Conservation (phyloP, 2,329 filamentous ascomycete species). For the Pyrenophora tritici-repentis region DNA sequence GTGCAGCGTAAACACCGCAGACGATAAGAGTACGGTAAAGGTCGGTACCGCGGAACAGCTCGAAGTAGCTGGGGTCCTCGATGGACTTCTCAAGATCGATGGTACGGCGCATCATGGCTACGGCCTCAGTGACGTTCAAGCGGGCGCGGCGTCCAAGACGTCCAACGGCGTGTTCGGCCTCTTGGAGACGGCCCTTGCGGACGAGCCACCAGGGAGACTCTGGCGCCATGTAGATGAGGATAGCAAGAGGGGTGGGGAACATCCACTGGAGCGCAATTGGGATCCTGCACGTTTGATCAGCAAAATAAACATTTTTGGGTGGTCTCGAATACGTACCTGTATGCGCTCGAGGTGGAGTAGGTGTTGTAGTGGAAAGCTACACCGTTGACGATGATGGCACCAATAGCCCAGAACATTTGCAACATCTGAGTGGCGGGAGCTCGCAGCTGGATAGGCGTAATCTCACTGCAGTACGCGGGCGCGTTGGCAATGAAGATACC, state of each 20-base stretch:
- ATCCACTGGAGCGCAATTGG: conserved; percentile 51
- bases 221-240: conserved; percentile 55
- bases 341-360: conserved; percentile 13
- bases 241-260: conserved; percentile 51
- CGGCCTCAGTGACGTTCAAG: conserved; percentile 51
- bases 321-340: conserved; percentile 3
- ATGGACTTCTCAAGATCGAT: conserved; percentile 59
- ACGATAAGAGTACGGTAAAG: conserved; percentile 60
- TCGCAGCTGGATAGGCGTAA: conserved; percentile 63
- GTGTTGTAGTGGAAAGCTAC: conserved; percentile 61
- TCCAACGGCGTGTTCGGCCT: conserved; percentile 54
- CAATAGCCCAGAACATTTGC: conserved; percentile 70
- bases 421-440: conserved; percentile 65
- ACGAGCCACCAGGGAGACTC: conserved; percentile 60
- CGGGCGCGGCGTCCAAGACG: conserved; percentile 55
- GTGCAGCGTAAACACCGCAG: conserved; percentile 62
- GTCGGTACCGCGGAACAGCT: conserved; percentile 62
- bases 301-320: too few species aligned
- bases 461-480: conserved; percentile 66
- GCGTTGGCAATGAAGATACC: conserved; percentile 69
- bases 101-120: conserved; percentile 65
- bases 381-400: conserved; percentile 63
- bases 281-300: conserved; percentile 12
- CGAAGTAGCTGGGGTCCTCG: conserved; percentile 55
- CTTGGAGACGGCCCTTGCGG: conserved; percentile 49